Evolutionary conservation across 495 filamentous ascomycete genomes (phyloP).

Genomic region (Aspergillus leporis): DNA sequence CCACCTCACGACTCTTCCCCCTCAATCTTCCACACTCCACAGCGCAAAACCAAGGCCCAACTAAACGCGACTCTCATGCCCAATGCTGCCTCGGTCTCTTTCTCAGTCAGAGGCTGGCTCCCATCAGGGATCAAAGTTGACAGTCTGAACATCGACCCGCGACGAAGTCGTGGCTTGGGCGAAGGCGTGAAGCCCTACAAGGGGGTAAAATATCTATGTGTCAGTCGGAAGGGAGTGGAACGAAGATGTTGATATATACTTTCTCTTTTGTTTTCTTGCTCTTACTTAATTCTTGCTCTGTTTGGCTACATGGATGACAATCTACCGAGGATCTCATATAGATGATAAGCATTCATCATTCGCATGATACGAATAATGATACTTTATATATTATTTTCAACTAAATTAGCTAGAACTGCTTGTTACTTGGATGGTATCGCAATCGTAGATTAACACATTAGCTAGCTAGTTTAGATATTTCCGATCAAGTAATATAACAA

Average conservation of each 20-base stretch:
- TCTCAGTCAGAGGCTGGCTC: slow-evolving; percentile 92
- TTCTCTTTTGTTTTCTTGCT: not conserved
- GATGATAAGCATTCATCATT: slow-evolving; percentile 10
- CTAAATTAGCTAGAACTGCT: not conserved
- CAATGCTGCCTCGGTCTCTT: slow-evolving; percentile 79
- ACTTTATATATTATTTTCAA: not conserved
- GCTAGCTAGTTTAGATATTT: not conserved
- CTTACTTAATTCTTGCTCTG: not conserved
- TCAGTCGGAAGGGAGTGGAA: slow-evolving; percentile 85
- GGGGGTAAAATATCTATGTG: slow-evolving; percentile 94
- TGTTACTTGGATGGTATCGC: not conserved
- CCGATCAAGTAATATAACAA: not conserved
- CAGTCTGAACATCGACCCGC: slow-evolving; percentile 78
- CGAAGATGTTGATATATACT: slow-evolving; percentile 36
- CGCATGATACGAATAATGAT: slow-evolving; percentile 16
- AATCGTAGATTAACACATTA: not conserved
- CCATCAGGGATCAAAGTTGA: slow-evolving; percentile 93
- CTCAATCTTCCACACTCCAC: slow-evolving; percentile 30
- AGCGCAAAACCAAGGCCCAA: slow-evolving; percentile 52
- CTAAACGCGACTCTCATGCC: slow-evolving; percentile 89
- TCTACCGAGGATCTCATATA: not conserved
- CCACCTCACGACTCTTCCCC: slow-evolving; percentile 11
- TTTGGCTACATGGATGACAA: not conserved
- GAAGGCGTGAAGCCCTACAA: slow-evolving; percentile 94
- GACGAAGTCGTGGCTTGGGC: slow-evolving; percentile 81